Conservation (phyloP, 495 filamentous ascomycete species). For the Trichoderma reesei region DNA sequence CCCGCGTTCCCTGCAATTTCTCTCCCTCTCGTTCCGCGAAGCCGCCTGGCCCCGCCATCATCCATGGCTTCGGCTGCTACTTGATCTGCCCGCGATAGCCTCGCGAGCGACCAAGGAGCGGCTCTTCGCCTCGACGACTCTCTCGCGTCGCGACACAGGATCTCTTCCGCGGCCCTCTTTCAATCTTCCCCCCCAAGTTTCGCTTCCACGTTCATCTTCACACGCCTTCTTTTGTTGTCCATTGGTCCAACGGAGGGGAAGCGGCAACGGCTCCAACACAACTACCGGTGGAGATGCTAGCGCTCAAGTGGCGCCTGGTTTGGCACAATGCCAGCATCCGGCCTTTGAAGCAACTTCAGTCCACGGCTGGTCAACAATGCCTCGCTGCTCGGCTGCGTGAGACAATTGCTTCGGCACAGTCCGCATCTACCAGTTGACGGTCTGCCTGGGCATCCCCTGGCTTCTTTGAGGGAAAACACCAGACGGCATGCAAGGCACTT, state of each 20-base stretch:
- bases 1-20: background rate
- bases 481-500: background rate
- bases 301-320: background rate
- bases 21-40: background rate
- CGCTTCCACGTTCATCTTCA: too few relatives aligned
- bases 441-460: background rate
- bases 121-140: background rate
- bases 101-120: constrained; percentile 2
- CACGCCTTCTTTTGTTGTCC: background rate
- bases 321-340: background rate
- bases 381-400: background rate
- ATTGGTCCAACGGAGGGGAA: background rate
- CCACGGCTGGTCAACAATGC: background rate
- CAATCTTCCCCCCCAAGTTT: too few relatives aligned
- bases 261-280: background rate
- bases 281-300: background rate
- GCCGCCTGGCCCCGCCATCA: background rate
- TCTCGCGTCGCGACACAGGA: too few relatives aligned
- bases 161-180: too few relatives aligned
- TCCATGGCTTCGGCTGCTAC: too few relatives aligned
- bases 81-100: background rate
- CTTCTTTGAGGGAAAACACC: background rate
- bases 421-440: background rate
- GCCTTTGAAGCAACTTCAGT: background rate
- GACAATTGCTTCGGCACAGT: background rate